Evolutionary conservation across 169 alveolate genomes (phyloP).

Genomic region (Eimeria zaria): DNA sequence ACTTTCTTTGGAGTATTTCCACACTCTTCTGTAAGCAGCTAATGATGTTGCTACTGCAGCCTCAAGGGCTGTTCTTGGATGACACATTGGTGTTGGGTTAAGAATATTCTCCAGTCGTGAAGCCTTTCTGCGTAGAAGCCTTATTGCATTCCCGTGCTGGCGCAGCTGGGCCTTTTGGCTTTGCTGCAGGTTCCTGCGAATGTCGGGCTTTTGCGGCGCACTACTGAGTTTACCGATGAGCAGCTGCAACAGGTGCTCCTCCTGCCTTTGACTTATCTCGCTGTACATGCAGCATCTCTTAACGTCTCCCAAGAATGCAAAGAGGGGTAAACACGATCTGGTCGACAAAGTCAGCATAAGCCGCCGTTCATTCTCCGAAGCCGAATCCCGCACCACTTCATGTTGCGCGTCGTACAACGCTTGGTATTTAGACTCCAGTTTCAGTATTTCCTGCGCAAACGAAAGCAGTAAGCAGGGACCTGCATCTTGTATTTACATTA

Average conservation of each 20-base stretch:
- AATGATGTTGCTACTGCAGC: neutral
- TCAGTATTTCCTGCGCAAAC: neutral
- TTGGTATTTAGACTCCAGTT: neutral
- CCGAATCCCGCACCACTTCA: neutral
- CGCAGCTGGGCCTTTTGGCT: neutral
- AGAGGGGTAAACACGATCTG: neutral
- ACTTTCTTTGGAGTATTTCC: neutral
- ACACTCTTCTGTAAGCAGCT: neutral
- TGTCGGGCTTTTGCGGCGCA: neutral
- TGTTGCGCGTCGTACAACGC: neutral
- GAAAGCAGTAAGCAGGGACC: no score
- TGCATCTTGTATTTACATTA: no score
- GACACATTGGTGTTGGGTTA: neutral
- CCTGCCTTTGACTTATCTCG: neutral
- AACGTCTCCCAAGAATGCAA: neutral
- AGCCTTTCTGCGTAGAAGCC: neutral
- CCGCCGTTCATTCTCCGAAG: neutral
- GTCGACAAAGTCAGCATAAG: neutral
- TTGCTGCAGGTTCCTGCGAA: neutral
- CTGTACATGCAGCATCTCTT: neutral
- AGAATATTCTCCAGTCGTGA: neutral
- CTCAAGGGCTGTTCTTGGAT: neutral
- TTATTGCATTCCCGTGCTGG: neutral
- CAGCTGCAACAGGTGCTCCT: neutral
- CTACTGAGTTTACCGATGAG: neutral